Base-by-base conservation (phyloP, 345 rosid genomes). In the Brassica cretica region DNA sequence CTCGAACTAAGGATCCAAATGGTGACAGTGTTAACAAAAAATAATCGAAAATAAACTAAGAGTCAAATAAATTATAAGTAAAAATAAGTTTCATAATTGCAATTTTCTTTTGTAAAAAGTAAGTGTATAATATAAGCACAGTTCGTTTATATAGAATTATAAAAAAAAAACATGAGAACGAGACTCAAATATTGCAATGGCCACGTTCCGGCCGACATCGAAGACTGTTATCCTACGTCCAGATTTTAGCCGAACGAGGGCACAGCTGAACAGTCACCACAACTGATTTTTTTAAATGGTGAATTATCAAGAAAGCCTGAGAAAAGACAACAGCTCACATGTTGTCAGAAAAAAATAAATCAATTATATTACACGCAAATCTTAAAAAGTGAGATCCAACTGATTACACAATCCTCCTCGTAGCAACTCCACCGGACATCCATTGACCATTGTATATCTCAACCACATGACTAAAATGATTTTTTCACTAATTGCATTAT, bases 381-480 rank as follows among this genome's bases (percentile, higher is more conserved):
- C 46, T n/a, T 6, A 29, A 6, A 56, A 71, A 64, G 76, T 56
- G 61, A 78, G 81, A 78, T 77, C 66, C 30, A 63, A 62, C 64
- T 15, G 70, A 18, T 70, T 51, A 77, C 66, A 64, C 76, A 51
- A 27, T 65, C 67, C 37, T 78, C 66, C 71, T 56, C 81, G 72
- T 18, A 71, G 51, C 67, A 65, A 39, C 61, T 39, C 72, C 80
- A 77, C 71, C 15, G 66, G 70, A 70, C 65, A 61, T 21, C 53
- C 49, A 16, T 64, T 33, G 49, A 35, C 68, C 68, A 69, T n/a
- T 68, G 69, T 24, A 60, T 75, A 60, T 75, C 15, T 66, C 66
- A 0, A 49, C 55, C 27, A 62, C 8, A 62, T 10, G 9, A 62
- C 39, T 14, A 8, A 15, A 35, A 4, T 53, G 0, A 12, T 63